Conservation (phyloP, 2,329 filamentous ascomycete species). For the Aspergillus brasiliensis region DNA sequence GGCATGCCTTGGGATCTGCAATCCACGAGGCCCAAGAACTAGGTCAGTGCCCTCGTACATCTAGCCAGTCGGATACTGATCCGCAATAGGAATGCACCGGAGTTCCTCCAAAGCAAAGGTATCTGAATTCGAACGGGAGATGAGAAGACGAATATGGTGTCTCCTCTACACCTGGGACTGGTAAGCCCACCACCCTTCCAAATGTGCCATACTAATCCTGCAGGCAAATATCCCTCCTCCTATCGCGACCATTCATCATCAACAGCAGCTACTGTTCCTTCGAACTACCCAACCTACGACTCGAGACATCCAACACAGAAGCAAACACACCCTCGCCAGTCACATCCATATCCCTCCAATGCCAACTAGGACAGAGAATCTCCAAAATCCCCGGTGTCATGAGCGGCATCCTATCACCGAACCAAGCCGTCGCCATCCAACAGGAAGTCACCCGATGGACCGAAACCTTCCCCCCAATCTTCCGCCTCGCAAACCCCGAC, state of each 20-base stretch:
- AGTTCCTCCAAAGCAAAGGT: slow-evolving; percentile 37
- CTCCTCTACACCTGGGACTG: slow-evolving; percentile 54
- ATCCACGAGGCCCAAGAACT: slow-evolving; percentile 54
- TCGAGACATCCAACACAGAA: slow-evolving; percentile 33
- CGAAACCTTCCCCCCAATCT: slow-evolving; percentile 45
- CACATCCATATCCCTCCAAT: slow-evolving; percentile 47
- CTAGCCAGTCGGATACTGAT: background rate
- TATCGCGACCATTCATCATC: slow-evolving; percentile 49
- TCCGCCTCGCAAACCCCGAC: slow-evolving; percentile 45
- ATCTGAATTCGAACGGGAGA: slow-evolving; percentile 52
- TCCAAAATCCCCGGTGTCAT: slow-evolving; percentile 22
- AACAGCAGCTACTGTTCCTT: slow-evolving; percentile 45
- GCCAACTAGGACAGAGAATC: slow-evolving; percentile 38
- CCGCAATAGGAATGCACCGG: slow-evolving; percentile 36
- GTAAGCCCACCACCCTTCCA: slow-evolving; percentile 29
- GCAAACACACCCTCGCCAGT: slow-evolving; percentile 47
- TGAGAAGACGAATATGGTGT: slow-evolving; percentile 51
- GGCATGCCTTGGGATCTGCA: slow-evolving; percentile 49
- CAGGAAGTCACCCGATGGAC: slow-evolving; percentile 48
- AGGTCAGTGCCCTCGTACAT: slow-evolving; percentile 29
- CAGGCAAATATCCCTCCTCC: slow-evolving; percentile 47
- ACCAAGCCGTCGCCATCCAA: slow-evolving; percentile 32
- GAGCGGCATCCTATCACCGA: slow-evolving; percentile 12
- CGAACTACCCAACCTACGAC: slow-evolving; percentile 44
- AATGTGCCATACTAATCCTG: background rate